Percentiles rank a stretch among this genome's conserved stretches.
Evolutionary conservation across 2,329 filamentous ascomycete species (phyloP).

Genomic region (Trichoderma harzianum): DNA sequence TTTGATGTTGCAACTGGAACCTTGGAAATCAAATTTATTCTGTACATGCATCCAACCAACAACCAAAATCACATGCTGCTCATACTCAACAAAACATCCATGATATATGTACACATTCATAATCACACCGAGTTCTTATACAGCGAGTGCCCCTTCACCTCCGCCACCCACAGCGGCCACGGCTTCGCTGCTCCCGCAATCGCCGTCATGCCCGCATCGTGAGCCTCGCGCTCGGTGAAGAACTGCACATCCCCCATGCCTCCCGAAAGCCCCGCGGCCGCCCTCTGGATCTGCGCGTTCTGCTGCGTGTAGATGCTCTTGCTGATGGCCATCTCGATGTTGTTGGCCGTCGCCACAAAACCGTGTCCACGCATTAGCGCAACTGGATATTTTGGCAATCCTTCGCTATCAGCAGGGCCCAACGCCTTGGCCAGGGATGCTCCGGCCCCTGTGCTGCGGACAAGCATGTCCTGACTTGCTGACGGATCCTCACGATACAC

Average conservation of each 20-base stretch:
- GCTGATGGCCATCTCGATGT: constrained; percentile 1
- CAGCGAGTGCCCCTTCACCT: constrained; percentile 1
- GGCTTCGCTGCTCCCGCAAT: constrained; percentile 10
- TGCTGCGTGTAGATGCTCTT: constrained; percentile 14
- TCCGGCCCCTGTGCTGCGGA: neutral
- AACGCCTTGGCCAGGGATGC: constrained; percentile 5
- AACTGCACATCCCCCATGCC: neutral
- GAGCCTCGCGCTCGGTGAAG: constrained; percentile 8
- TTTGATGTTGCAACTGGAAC: neutral
- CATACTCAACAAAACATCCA: neutral
- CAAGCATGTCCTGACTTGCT: constrained; percentile 4
- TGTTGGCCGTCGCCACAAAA: constrained; percentile 8
- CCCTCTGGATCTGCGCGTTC: constrained; percentile 7
- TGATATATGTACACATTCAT: too few relatives aligned
- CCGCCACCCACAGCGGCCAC: constrained; percentile 13
- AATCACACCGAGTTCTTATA: constrained; percentile 2
- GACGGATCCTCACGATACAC: neutral
- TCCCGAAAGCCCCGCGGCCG: neutral
- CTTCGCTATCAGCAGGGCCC: neutral
- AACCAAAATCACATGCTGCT: neutral
- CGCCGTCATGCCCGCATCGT: neutral
- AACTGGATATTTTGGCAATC: neutral
- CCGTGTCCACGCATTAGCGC: constrained; percentile 12
- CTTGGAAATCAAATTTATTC: neutral
- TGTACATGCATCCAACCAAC: neutral